Evolutionary conservation across 2,329 filamentous ascomycete species (phyloP).

Genomic region (Colletotrichum sp.): DNA sequence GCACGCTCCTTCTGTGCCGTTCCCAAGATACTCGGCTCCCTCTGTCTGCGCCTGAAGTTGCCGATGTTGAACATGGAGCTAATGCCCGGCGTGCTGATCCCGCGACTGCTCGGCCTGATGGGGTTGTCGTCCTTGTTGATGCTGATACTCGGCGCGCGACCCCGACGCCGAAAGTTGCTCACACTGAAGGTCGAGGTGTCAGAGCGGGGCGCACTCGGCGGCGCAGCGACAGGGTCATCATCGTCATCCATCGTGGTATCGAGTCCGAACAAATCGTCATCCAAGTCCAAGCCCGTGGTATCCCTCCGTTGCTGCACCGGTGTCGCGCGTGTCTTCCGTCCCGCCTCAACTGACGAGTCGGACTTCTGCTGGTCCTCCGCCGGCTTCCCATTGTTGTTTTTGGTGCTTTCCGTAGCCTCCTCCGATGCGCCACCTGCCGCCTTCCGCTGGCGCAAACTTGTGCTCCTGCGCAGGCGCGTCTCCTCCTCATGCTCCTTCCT

Average conservation of each 20-base stretch:
- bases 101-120: constrained; percentile 58
- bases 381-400: constrained; percentile 26
- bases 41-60: constrained; percentile 59
- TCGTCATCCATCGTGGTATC: constrained; percentile 44
- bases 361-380: constrained; percentile 29
- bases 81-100: constrained; percentile 51
- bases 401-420: constrained; percentile 40
- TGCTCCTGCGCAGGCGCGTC: constrained; percentile 16
- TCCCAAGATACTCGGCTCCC: constrained; percentile 68
- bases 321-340: constrained; percentile 39
- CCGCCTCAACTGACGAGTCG: constrained; percentile 39
- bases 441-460: constrained; percentile 20
- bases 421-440: constrained; percentile 35
- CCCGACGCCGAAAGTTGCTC: constrained; percentile 48
- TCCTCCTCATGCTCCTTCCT: constrained; percentile 25
- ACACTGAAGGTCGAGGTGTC: constrained; percentile 53
- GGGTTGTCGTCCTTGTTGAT: constrained; percentile 55
- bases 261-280: constrained; percentile 51
- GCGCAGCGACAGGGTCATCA: constrained; percentile 38
- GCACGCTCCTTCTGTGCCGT: constrained; percentile 48
- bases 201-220: constrained; percentile 37
- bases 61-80: constrained; percentile 61
- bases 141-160: constrained; percentile 51
- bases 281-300: constrained; percentile 53
- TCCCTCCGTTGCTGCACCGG: constrained; percentile 42